Conservation (phyloP, 345 rosid genomes). For the Rhizophora apiculata region DNA sequence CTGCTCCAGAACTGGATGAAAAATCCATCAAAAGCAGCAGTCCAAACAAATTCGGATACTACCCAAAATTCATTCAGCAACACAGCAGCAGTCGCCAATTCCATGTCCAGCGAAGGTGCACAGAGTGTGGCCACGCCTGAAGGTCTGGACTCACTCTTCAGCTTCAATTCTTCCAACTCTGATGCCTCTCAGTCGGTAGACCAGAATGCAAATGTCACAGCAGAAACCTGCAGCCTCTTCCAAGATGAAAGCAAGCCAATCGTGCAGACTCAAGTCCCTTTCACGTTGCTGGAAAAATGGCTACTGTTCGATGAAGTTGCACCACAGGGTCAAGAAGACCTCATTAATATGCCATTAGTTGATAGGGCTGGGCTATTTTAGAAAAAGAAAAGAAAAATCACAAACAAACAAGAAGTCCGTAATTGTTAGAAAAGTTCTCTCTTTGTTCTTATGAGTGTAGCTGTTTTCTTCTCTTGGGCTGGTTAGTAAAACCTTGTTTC, state of each 20-base stretch:
- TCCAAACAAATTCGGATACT: slow-evolving; percentile 23
- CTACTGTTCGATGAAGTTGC: slow-evolving; percentile 52
- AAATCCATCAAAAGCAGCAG: slow-evolving; percentile 26
- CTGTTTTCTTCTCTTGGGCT: no score
- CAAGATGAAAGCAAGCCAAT: slow-evolving; percentile 51
- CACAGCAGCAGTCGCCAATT: slow-evolving; percentile 17
- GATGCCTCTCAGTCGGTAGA: slow-evolving; percentile 42
- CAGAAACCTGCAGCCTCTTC: slow-evolving; percentile 25
- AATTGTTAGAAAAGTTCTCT: not conserved
- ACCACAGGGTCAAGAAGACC: slow-evolving; percentile 39
- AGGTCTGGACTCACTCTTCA: slow-evolving; percentile 42
- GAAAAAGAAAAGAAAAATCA: not conserved
- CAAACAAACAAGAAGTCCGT: not conserved
- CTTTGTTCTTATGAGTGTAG: not conserved
- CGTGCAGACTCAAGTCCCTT: slow-evolving; percentile 36
- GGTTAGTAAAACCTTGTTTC: no score
- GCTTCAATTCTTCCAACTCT: slow-evolving; percentile 43
- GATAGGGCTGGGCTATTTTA: slow-evolving; percentile 34
- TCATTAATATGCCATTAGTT: slow-evolving; percentile 37
- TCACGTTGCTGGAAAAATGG: slow-evolving; percentile 66
- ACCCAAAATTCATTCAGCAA: slow-evolving; percentile 24
- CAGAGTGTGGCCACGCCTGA: slow-evolving; percentile 18
- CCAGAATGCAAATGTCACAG: slow-evolving; percentile 19
- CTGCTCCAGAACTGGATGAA: slow-evolving; percentile 63
- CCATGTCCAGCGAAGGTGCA: slow-evolving; percentile 31